Evolutionary conservation across 202 grass and related monocot species (phyloP).

Genomic region (Dendrocalamus latiflorus): DNA sequence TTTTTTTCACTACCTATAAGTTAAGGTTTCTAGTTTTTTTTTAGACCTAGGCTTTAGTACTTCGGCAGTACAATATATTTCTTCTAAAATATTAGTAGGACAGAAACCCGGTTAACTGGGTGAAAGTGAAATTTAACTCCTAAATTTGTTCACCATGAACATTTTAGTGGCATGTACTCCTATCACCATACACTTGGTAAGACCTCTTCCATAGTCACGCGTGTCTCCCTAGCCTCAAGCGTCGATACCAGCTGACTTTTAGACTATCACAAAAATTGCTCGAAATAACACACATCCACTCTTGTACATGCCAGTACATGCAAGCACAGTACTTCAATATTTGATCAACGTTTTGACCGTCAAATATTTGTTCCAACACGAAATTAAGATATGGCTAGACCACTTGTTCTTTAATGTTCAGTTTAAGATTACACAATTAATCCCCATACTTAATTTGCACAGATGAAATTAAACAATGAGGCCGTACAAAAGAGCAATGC

Average conservation of each 20-base stretch:
- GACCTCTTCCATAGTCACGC: background rate
- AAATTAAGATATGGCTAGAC: background rate
- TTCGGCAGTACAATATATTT: no score
- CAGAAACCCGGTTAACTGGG: background rate
- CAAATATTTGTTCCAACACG: background rate
- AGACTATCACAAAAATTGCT: no score
- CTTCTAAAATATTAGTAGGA: background rate
- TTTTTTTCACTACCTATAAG: no score
- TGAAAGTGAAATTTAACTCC: slow-evolving; percentile 6
- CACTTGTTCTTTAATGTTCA: background rate
- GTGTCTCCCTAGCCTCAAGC: no score
- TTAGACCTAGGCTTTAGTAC: no score
- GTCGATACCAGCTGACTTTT: no score
- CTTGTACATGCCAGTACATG: no score
- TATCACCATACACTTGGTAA: background rate
- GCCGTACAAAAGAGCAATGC: background rate
- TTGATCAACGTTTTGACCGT: slow-evolving; percentile 26
- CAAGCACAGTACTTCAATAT: background rate
- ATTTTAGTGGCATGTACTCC: background rate
- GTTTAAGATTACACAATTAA: background rate
- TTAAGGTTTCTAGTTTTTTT: no score
- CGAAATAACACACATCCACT: no score
- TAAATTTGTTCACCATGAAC: background rate
- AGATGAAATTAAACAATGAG: background rate
- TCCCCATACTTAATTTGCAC: background rate